These are phyloP conservation scores for Aspergillus homomorphus DNA, from an alignment of 495 filamentous ascomycete genomes.

Conservation along the genomic window DNA sequence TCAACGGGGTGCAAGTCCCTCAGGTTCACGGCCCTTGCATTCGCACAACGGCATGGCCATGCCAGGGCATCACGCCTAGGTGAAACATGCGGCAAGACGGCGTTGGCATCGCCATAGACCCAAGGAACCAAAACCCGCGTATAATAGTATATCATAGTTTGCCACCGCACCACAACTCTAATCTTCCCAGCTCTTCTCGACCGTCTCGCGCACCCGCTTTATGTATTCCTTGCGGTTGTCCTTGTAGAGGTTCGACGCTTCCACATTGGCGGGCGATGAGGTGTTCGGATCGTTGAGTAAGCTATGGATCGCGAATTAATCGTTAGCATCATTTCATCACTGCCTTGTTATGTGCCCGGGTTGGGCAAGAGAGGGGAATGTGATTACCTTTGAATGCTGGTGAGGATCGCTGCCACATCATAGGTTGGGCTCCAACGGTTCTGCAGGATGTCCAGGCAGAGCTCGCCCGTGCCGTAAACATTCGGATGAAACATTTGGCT, in stretches of 20 bases:
- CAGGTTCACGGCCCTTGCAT: conserved; percentile 8
- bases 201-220: conserved; percentile 92
- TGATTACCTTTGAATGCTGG: conserved; percentile 90
- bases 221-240: conserved; percentile 95
- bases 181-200: conserved; percentile 99
- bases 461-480: conserved; percentile 93
- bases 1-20: conserved; percentile 19
- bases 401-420: conserved; percentile 94
- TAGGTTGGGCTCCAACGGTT: conserved; percentile 99
- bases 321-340: background rate
- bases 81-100: conserved; percentile 7
- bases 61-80: background rate
- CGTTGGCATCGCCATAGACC: conserved; percentile 4
- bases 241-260: conserved; percentile 97
- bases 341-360: background rate
- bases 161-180: conserved; percentile 29
- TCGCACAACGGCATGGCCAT: conserved; percentile 4
- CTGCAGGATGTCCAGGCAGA: conserved; percentile 95
- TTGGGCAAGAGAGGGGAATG: conserved; percentile 3
- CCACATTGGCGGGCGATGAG: conserved; percentile 93
- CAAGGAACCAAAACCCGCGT: conserved; percentile 1
- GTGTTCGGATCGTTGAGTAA: conserved; percentile 98
- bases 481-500: conserved; percentile 99
- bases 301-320: conserved; percentile 45
- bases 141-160: background rate